These are phyloP conservation scores for Eucalyptus rudis DNA, from an alignment of 345 rosid species.

Conservation along the genomic window DNA sequence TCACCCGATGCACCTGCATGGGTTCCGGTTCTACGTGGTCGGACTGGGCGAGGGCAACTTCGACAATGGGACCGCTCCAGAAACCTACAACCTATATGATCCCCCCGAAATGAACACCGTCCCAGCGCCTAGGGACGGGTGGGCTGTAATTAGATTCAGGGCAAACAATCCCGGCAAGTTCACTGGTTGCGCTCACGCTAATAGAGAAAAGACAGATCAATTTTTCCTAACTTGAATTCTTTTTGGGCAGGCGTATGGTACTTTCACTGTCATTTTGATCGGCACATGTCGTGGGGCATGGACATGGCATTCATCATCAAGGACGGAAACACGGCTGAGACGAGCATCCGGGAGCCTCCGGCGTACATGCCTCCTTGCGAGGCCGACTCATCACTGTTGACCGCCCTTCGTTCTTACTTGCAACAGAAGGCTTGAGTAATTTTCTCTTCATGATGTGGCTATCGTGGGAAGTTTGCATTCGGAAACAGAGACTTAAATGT, in stretches of 20 bases:
- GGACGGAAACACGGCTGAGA: background rate
- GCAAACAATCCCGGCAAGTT: slow-evolving; percentile 10
- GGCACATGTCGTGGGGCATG: slow-evolving; percentile 36
- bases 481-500: background rate
- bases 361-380: slow-evolving; percentile 27
- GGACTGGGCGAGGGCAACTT: slow-evolving; percentile 9
- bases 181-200: too few species aligned
- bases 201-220: background rate
- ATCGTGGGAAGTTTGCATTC: background rate
- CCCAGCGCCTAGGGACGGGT: slow-evolving; percentile 7
- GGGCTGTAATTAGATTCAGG: slow-evolving; percentile 14
- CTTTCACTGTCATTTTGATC: slow-evolving; percentile 31
- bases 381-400: background rate
- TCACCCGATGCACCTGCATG: slow-evolving; percentile 29
- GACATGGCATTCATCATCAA: slow-evolving; percentile 14
- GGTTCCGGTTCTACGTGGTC: slow-evolving; percentile 9
- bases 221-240: background rate
- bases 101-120: slow-evolving; percentile 12
- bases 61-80: slow-evolving; percentile 4
- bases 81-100: slow-evolving; percentile 9
- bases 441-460: background rate
- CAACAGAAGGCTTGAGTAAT: background rate
- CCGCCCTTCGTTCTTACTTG: background rate
- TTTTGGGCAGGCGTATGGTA: slow-evolving; percentile 30
- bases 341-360: slow-evolving; percentile 15